phyloP scores from a whole-genome alignment of 2,329 filamentous ascomycete species.

The Botryosphaeria dothidea region DNA sequence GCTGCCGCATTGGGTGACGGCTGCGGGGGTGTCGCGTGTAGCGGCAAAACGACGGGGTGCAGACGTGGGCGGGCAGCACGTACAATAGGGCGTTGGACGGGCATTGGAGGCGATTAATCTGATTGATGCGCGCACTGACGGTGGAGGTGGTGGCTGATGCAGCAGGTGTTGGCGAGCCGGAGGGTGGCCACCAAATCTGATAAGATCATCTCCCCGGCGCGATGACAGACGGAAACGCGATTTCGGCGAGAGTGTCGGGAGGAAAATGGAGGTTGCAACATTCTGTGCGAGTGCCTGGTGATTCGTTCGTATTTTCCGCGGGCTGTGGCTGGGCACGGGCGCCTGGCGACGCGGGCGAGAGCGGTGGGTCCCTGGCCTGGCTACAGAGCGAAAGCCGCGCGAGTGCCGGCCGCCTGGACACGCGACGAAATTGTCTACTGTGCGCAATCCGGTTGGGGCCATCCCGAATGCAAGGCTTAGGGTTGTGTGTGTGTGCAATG shows the following conservation, averaged over 20 bases:
- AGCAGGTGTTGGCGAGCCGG: background rate
- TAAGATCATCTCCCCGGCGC: background rate
- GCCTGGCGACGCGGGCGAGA: background rate
- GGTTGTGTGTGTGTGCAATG: background rate
- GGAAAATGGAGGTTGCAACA: background rate
- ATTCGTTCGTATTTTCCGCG: background rate
- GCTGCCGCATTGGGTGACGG: background rate
- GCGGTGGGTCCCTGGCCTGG: background rate
- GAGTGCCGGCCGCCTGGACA: background rate
- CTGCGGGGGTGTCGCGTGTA: background rate
- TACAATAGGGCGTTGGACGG: too few species aligned
- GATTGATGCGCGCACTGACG: slow-evolving; percentile 3
- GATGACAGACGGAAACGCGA: background rate
- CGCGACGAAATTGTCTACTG: background rate
- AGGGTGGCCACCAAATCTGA: background rate
- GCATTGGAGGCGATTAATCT: background rate
- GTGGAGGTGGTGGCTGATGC: slow-evolving; percentile 1
- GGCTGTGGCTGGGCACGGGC: background rate
- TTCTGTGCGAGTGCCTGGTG: background rate
- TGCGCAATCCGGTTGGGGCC: background rate
- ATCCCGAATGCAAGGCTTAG: background rate
- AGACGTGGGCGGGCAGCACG: background rate
- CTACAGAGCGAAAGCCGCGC: background rate
- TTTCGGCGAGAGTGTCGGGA: background rate
- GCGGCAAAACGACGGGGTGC: background rate